A percentile compares a stretch with the other conserved stretches of the same genome.
Evolutionary conservation across 1,284 basidiomycete species (phyloP).

Genomic region (Naganishia cerealis): DNA sequence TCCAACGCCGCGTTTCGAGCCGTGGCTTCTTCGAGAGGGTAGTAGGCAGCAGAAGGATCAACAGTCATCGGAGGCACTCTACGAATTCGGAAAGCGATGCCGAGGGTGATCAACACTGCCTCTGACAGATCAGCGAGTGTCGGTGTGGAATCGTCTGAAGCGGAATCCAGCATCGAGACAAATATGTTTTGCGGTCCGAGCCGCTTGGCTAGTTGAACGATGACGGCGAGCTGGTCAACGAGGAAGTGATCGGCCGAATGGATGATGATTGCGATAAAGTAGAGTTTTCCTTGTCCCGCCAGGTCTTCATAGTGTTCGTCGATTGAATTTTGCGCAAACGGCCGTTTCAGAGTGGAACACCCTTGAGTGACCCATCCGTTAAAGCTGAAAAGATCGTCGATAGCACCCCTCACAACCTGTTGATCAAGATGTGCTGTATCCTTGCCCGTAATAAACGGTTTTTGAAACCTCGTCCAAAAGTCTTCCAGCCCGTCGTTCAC

Average conservation of each 20-base stretch:
- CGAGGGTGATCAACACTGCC: constrained; percentile 82
- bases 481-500: constrained; percentile 74
- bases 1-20: constrained; percentile 87
- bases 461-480: constrained; percentile 86
- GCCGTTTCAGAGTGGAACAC: constrained; percentile 82
- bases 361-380: constrained; percentile 99
- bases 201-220: constrained; percentile 85
- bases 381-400: constrained; percentile 83
- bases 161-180: constrained; percentile 93
- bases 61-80: constrained; percentile 82
- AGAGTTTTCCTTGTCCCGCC: constrained; percentile 74
- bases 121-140: constrained; percentile 89
- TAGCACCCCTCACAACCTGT: constrained; percentile 77
- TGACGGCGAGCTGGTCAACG: constrained; percentile 91
- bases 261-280: constrained; percentile 87
- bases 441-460: constrained; percentile 76
- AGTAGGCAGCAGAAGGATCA: constrained; percentile 81
- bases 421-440: constrained; percentile 84
- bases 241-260: constrained; percentile 97
- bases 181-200: constrained; percentile 84
- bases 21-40: constrained; percentile 87
- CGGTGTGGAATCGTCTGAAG: constrained; percentile 85
- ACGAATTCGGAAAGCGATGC: constrained; percentile 84
- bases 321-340: constrained; percentile 81
- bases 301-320: constrained; percentile 85